These are phyloP conservation scores for Terfezia boudieri DNA, from an alignment of 495 filamentous ascomycete genomes.

Conservation along the genomic window DNA sequence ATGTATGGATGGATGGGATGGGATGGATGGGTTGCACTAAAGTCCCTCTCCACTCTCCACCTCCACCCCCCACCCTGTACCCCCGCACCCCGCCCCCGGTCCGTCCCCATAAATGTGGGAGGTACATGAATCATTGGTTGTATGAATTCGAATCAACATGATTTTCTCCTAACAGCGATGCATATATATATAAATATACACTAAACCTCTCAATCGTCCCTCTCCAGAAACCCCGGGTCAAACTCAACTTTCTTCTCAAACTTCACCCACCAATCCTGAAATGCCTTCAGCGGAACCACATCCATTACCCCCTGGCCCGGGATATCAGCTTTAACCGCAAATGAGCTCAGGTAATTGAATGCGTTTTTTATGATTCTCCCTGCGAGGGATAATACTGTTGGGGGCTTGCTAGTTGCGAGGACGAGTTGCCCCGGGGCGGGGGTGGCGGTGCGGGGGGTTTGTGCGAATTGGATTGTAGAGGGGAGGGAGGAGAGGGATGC, in stretches of 20 bases:
- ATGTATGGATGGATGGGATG: too few species aligned
- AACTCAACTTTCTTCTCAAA: constrained; percentile 73
- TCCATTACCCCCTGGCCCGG: constrained; percentile 34
- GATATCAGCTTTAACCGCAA: constrained; percentile 30
- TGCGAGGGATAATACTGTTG: constrained; percentile 27
- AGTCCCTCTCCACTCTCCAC: too few species aligned
- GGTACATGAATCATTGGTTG: too few species aligned
- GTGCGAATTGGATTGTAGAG: constrained; percentile 20
- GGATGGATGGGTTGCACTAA: too few species aligned
- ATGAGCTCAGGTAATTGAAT: constrained; percentile 91
- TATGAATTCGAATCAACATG: too few species aligned
- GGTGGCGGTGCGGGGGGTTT: constrained; percentile 33
- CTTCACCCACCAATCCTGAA: constrained; percentile 93
- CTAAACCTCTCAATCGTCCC: constrained; percentile 40
- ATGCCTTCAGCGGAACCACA: constrained; percentile 70
- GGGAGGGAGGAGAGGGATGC: constrained; percentile 40
- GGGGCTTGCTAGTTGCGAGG: too few species aligned
- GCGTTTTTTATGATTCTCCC: constrained; percentile 87
- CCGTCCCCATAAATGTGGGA: too few species aligned
- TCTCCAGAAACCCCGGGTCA: constrained; percentile 78
- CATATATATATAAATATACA: too few species aligned
- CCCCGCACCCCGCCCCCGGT: too few species aligned
- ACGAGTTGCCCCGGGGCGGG: too few species aligned
- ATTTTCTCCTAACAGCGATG: too few species aligned
- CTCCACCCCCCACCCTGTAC: too few species aligned